Base-by-base conservation (phyloP, 2,329 filamentous ascomycete genomes). In the Fusarium buharicum region DNA sequence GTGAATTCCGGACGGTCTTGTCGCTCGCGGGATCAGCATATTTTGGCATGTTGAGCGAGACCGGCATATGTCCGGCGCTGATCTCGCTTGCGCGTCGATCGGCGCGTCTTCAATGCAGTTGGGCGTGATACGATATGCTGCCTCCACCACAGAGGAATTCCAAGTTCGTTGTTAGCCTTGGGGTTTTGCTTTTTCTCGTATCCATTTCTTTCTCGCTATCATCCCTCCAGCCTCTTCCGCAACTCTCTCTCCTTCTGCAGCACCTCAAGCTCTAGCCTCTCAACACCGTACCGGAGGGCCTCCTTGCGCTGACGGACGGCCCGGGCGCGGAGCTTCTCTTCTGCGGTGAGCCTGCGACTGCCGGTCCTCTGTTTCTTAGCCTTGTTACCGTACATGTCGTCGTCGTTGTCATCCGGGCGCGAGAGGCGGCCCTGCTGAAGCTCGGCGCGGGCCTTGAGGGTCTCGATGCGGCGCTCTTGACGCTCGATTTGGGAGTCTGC, bases 401-500 rank as follows among this genome's bases (percentile, higher is more conserved):
- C 52, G 12, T 58, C 49, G 11, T 73, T 48, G 11, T 73, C 60
- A 7, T 73, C 70, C 11, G 73, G 64, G 30, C 72, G 70, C 22
- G 70, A 69, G 50, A 87, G 76, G 0, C 85, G 82, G 0, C 93
- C 93, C 61, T 94, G 90, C 73, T 96, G 91, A 43, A 97, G 80
- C 61, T 96, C 92, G 39, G 88, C 86, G 68, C 92, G 90, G 2
- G 93, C 92, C 67, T 93, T 92, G 31, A 97, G 82, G 1, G 89
- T 89, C 72, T 96, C 89, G 74, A 96, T 91, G 64, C 92, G 90
- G 7, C 93, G 87, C 48, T 90, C 90, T 37, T 94, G 87, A 55
- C 92, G 91, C 68, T 93, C 91, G 34, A 96, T 84, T 71, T 96
- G 90, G 62, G 89, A 87, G 66, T 92, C 88, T n/a, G 93, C 92